phyloP scores from a whole-genome alignment of 768 basidiomycete genomes.

The Termitomyces titanicus region DNA sequence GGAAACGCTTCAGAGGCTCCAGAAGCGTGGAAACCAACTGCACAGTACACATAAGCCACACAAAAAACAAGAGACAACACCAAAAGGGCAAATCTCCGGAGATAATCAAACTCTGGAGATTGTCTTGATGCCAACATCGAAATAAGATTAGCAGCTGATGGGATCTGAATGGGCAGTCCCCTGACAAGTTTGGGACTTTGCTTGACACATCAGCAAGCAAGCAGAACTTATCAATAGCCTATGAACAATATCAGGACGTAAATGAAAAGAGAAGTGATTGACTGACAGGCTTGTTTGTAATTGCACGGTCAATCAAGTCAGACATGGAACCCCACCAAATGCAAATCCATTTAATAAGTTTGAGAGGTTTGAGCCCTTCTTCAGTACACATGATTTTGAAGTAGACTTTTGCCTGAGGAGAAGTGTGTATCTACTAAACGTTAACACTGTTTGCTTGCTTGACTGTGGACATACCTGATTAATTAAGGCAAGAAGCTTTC shows the following conservation, averaged over 20 bases:
- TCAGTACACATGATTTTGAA: slow-evolving; percentile 16
- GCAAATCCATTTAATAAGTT: slow-evolving; percentile 20
- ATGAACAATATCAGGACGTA: background rate
- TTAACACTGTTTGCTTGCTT: too few species aligned
- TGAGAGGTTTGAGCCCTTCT: background rate
- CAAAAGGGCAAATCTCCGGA: too few species aligned
- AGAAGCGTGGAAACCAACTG: too few species aligned
- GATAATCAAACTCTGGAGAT: too few species aligned
- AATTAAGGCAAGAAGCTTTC: slow-evolving; percentile 20
- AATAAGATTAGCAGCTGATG: too few species aligned
- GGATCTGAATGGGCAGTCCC: too few species aligned
- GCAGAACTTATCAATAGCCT: slow-evolving; percentile 15
- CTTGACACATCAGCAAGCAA: slow-evolving; percentile 11
- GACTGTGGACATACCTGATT: slow-evolving; percentile 19
- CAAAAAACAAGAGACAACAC: too few species aligned
- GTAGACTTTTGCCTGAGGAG: slow-evolving; percentile 23
- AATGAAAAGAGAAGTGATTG: background rate
- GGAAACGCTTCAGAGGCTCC: too few species aligned
- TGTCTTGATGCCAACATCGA: too few species aligned
- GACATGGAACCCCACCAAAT: slow-evolving; percentile 28
- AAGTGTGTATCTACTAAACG: slow-evolving; percentile 18
- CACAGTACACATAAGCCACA: too few species aligned
- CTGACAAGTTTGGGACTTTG: too few species aligned
- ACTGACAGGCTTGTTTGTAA: slow-evolving; percentile 7
- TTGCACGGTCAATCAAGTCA: slow-evolving; percentile 16